Conservation (phyloP, 1,139 yeast species). For the Geotrichum macrosporum region DNA sequence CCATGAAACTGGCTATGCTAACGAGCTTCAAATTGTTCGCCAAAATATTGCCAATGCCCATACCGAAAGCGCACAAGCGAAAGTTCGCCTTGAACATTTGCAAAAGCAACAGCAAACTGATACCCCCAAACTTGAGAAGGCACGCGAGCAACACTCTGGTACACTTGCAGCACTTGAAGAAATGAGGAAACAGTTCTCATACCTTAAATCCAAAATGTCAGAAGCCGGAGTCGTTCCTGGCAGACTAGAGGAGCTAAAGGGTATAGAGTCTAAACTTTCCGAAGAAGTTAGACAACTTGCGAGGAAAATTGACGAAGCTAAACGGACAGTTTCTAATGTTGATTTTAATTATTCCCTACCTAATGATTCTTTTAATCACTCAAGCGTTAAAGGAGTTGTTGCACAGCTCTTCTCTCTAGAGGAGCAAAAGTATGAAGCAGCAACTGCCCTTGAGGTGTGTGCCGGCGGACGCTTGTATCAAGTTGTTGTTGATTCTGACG, state of each 20-base stretch:
- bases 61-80: constrained; percentile 57
- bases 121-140: constrained; percentile 50
- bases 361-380: constrained; percentile 47
- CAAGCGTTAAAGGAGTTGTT: constrained; percentile 78
- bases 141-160: constrained; percentile 50
- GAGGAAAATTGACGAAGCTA: constrained; percentile 52
- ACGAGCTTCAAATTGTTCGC: constrained; percentile 67
- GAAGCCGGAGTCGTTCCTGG: constrained; percentile 59
- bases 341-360: constrained; percentile 75
- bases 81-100: constrained; percentile 57
- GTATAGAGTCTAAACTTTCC: constrained; percentile 33
- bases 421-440: constrained; percentile 54
- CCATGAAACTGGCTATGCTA: constrained; percentile 72
- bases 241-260: constrained; percentile 46
- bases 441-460: constrained; percentile 85
- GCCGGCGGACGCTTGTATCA: constrained; percentile 91
- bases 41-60: constrained; percentile 52
- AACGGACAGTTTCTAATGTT: constrained; percentile 63
- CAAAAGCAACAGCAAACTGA: constrained; percentile 51
- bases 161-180: constrained; percentile 45
- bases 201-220: constrained; percentile 46
- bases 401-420: constrained; percentile 75
- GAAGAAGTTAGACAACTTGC: constrained; percentile 44
- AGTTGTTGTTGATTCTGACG: constrained; percentile 85
- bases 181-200: constrained; percentile 42